These are phyloP conservation scores for Mycena galericulata DNA, from an alignment of 768 basidiomycete genomes.

Conservation along the genomic window DNA sequence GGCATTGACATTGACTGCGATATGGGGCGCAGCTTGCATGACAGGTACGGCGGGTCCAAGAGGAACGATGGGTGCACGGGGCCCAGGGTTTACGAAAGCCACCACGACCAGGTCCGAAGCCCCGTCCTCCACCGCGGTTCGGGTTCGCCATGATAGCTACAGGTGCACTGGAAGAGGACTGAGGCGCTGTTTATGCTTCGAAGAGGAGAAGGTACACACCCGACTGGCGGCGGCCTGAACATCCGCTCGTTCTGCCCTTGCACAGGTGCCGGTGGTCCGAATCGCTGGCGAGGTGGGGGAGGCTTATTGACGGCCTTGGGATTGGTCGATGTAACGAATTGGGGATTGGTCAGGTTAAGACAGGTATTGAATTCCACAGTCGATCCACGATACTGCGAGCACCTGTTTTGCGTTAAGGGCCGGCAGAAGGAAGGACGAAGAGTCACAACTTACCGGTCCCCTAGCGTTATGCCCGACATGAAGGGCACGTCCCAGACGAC, in stretches of 20 bases:
- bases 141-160: constrained; percentile 86
- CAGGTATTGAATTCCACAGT: constrained; percentile 90
- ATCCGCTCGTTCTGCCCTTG: constrained; percentile 61
- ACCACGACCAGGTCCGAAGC: constrained; percentile 13
- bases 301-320: constrained; percentile 68
- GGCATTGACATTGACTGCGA: constrained; percentile 11
- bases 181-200: constrained; percentile 11
- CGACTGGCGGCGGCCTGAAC: constrained; percentile 69
- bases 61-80: neutral
- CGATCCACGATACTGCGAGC: constrained; percentile 92
- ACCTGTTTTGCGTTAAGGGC: constrained; percentile 57
- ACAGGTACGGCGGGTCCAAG: constrained; percentile 1
- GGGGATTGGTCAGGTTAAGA: constrained; percentile 87
- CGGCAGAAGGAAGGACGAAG: neutral
- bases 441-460: constrained; percentile 71
- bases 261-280: constrained; percentile 66
- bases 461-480: constrained; percentile 90
- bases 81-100: constrained; percentile 19
- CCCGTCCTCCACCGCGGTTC: constrained; percentile 57
- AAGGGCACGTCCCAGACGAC: constrained; percentile 97
- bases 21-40: neutral
- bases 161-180: constrained; percentile 46
- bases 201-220: constrained; percentile 42
- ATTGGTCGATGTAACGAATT: constrained; percentile 84
- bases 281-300: constrained; percentile 66